Base-by-base conservation (phyloP, 345 rosid genomes). In the Syzygium oleosum region DNA sequence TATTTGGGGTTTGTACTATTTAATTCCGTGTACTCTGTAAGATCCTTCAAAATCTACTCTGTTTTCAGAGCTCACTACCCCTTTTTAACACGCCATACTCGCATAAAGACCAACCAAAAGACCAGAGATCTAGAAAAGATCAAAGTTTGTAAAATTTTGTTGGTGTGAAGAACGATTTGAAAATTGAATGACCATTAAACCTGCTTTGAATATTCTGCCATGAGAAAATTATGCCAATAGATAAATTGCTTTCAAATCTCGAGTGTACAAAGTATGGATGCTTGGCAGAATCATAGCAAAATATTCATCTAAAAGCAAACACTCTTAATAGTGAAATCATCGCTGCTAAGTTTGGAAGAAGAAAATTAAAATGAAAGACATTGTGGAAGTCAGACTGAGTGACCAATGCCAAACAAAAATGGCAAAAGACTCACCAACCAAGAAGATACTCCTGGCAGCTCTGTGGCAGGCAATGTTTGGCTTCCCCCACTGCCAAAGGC, bases 401-500 rank as follows among this genome's bases (percentile, higher is more conserved):
- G 13, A 73, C 46, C 38, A 73, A 34, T 34, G 80, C 80, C 25
- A 58, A 17, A 51, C 25, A 22, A 86, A 84, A 84, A 12, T 34
- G 86, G 49, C 7, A 31, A 52, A 84, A 92, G 88, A 91, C 92
- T n/a, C 85, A 96, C 99, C 96, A 97, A 95, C 98, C 98, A 97
- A 88, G 99, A 94, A 86, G 99, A 96, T 89, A 97, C 99, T 12
- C 98, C 99, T 19, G 99, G 99, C 52, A 97, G 95, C 90, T 92
- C 99, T 12, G 99, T 97, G 14, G 96, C 98, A 41, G 99, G 99
- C 85, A 96, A 93, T 52, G 98, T 94, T 86, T 98, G 98, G 91
- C 98, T 96, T 89, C 98, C 99, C 31, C 99, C 99, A 90, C 99
- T 95, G 85, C 99, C 99, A 85, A 98, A 98, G 88, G 99, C 98